These are phyloP conservation scores for Panicum miliaceum DNA, from an alignment of 176 grass and related monocot genomes.

Conservation along the genomic window DNA sequence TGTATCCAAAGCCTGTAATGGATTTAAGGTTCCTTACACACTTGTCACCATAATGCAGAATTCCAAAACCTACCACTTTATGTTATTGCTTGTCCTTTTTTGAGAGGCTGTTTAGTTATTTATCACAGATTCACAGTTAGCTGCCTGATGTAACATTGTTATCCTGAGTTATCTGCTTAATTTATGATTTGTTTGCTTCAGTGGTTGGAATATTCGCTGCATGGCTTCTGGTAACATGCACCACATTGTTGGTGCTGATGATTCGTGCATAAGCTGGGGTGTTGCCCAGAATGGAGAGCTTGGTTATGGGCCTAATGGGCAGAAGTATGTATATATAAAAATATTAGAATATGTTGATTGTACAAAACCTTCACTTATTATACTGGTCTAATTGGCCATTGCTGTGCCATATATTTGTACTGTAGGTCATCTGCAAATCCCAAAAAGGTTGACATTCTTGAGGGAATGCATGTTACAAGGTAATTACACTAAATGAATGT, in stretches of 20 bases:
- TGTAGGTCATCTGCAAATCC: constrained; percentile 96
- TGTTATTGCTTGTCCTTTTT: neutral
- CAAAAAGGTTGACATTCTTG: constrained; percentile 96
- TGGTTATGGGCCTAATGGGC: constrained; percentile 86
- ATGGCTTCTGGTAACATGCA: constrained; percentile 99
- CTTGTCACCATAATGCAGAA: constrained; percentile 13
- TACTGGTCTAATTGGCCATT: neutral
- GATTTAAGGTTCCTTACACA: constrained; percentile 76
- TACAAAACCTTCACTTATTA: constrained; percentile 5
- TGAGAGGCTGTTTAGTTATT: constrained; percentile 18
- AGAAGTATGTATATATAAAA: constrained; percentile 68
- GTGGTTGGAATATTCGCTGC: constrained; percentile 97
- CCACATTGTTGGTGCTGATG: constrained; percentile 92
- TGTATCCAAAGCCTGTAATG: constrained; percentile 98
- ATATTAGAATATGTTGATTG: constrained; percentile 11
- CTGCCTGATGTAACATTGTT: constrained; percentile 21
- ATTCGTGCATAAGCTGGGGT: constrained; percentile 99
- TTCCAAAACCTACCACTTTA: constrained; percentile 27
- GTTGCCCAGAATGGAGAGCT: constrained; percentile 74
- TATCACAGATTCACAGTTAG: constrained; percentile 25
- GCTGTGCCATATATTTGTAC: constrained; percentile 20
- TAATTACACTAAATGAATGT: constrained; percentile 41
- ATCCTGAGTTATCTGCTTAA: constrained; percentile 27
- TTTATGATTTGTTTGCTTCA: constrained; percentile 53
- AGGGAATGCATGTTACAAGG: constrained; percentile 85